Conservation (phyloP, 2,329 filamentous ascomycete genomes). For the Hypomyces perniciosus region DNA sequence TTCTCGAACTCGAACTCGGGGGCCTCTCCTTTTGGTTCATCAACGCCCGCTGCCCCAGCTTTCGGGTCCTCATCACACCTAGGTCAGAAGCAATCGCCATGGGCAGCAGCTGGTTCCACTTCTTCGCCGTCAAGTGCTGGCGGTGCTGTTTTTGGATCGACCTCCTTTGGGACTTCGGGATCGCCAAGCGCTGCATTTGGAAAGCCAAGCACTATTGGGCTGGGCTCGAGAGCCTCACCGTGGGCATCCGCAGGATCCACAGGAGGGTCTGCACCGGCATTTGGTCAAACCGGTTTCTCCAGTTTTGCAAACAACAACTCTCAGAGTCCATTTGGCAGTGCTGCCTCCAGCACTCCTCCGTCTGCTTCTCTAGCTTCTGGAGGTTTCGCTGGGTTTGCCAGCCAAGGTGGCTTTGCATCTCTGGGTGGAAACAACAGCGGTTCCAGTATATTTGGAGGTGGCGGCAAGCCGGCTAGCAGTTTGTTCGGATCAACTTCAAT, state of each 20-base stretch:
- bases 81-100: constrained; percentile 47
- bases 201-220: constrained; percentile 38
- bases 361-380: constrained; percentile 31
- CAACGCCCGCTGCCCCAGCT: constrained; percentile 32
- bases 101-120: constrained; percentile 34
- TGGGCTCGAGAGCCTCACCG: constrained; percentile 46
- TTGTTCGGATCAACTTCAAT: constrained; percentile 26
- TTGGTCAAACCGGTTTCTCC: constrained; percentile 50
- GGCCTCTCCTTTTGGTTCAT: constrained; percentile 37
- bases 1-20: constrained; percentile 22
- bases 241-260: constrained; percentile 39
- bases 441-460: constrained; percentile 32
- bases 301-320: constrained; percentile 31
- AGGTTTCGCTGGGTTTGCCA: constrained; percentile 51
- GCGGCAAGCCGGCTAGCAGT: constrained; percentile 31
- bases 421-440: constrained; percentile 32
- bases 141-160: constrained; percentile 39
- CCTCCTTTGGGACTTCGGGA: constrained; percentile 35
- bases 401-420: constrained; percentile 49
- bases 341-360: constrained; percentile 19
- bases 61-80: constrained; percentile 45
- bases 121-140: constrained; percentile 26
- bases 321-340: constrained; percentile 34
- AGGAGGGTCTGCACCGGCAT: constrained; percentile 32
- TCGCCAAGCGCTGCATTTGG: constrained; percentile 43